Base-by-base conservation (phyloP, 2,329 filamentous ascomycete species). In the Keithomyces neogunnii region DNA sequence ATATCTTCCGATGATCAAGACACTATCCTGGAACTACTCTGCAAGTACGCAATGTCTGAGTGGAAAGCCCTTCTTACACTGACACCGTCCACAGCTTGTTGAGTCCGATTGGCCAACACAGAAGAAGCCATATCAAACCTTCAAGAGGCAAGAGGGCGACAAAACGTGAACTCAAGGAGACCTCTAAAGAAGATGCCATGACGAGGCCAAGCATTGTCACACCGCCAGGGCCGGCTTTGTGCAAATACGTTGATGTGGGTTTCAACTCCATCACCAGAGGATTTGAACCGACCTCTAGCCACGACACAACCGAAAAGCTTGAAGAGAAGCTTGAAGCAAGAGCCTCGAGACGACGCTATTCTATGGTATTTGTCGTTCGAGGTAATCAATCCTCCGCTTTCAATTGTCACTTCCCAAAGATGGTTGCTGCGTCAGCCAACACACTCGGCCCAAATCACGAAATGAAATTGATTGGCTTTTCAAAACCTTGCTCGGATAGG, bases 21-120 rank as follows among this genome's bases (percentile, higher is more conserved):
- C 48, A 73, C 75, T 3, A 84, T 88, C 38, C 62, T 88, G 8
- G 82, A 87, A 55, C 70, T 89, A 47, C 71, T 88, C 4, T 86
- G 80, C 77, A 77, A 73, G 85, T 87, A 74, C 53, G 65, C 58
- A 43, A 28, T 5, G 5, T 44, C 28, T 9, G 8, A 44, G 28
- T 13, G 8, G 10, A 19, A 8, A 6, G 7, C 7, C 7, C 11
- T 30, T 30, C 11, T 28, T 44, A n/a, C 38, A 28, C 40, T 44
- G 40, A 40, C n/a, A 47, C 35, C 40, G 9, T 40, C 28, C 19
- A 3, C 39, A 89, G 85, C 53, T 69, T 88, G 26, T 66, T 89
- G 44, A 68, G 73, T 0, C 85, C 85, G 2, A 66, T 89, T 11
- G 85, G 85, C 1, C 73, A 79, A 50, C 71, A 88, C 64, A 80